phyloP scores from a whole-genome alignment of 805 yeast species.

The Limtongozyma cylindracea region DNA sequence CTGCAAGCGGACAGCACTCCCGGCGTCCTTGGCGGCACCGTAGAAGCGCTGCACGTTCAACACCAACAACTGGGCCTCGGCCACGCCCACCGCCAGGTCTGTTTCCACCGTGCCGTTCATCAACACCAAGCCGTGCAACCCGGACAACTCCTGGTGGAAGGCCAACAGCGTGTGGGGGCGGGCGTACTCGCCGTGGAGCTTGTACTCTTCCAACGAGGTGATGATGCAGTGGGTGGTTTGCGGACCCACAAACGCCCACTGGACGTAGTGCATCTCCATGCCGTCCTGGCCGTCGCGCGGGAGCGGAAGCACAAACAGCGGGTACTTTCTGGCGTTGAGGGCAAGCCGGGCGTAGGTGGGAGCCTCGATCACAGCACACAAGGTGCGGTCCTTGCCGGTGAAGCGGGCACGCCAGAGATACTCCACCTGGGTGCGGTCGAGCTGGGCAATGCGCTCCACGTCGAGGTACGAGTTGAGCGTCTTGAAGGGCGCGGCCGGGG shows the following conservation, averaged over 20 bases:
- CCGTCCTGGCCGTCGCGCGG: constrained; percentile 31
- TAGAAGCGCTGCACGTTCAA: constrained; percentile 64
- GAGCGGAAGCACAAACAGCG: constrained; percentile 73
- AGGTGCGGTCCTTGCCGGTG: constrained; percentile 23
- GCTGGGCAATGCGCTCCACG: constrained; percentile 29
- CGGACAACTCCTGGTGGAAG: constrained; percentile 57
- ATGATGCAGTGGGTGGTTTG: constrained; percentile 70
- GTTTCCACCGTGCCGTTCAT: constrained; percentile 73
- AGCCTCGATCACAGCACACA: constrained; percentile 38
- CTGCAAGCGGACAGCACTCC: constrained; percentile 19
- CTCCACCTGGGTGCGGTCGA: constrained; percentile 42
- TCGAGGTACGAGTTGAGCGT: constrained; percentile 50
- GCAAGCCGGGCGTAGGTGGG: constrained; percentile 38
- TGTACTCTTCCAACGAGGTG: constrained; percentile 79
- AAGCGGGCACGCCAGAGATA: constrained; percentile 80
- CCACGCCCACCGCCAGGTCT: constrained; percentile 37
- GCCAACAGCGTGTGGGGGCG: constrained; percentile 83
- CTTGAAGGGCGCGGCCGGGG: constrained; percentile 30
- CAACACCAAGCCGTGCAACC: constrained; percentile 35
- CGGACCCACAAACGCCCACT: constrained; percentile 80
- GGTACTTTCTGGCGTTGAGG: constrained; percentile 43
- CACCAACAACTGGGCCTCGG: constrained; percentile 57
- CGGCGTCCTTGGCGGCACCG: constrained; percentile 28
- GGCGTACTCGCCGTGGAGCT: constrained; percentile 75
- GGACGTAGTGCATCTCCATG: constrained; percentile 72